phyloP scores from a whole-genome alignment of 2,329 filamentous ascomycete genomes.

The Alternaria viburni region DNA sequence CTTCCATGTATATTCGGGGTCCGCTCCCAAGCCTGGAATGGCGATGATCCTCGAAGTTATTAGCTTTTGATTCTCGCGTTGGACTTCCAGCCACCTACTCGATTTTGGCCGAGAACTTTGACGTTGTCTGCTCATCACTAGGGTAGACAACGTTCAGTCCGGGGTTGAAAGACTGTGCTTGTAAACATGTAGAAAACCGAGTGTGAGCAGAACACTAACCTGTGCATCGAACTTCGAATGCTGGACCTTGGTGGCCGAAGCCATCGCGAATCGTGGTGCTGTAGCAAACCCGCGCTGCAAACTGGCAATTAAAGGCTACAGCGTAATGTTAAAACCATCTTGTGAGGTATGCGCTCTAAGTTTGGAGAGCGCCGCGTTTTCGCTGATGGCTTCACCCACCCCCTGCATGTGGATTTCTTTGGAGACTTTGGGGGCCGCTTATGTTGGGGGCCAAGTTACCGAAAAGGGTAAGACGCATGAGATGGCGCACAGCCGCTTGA shows the following conservation, averaged over 20 bases:
- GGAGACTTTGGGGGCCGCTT: slow-evolving; percentile 1
- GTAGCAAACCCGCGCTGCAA: not conserved
- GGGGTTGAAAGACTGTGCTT: slow-evolving; percentile 15
- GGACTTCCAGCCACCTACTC: slow-evolving; percentile 10
- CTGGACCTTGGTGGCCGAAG: slow-evolving; percentile 16
- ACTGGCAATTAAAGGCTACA: not conserved
- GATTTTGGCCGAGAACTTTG: slow-evolving; percentile 16
- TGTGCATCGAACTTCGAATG: slow-evolving; percentile 25
- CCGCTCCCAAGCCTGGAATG: slow-evolving; percentile 38
- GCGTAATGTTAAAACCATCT: not conserved
- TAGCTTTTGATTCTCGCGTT: not conserved
- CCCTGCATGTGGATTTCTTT: slow-evolving; percentile 1
- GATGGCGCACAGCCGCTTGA: not conserved
- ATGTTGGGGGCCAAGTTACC: slow-evolving; percentile 13
- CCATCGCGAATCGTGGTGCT: slow-evolving; percentile 12
- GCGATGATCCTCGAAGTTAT: slow-evolving; percentile 32
- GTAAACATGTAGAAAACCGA: not conserved
- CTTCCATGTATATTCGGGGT: slow-evolving; percentile 39
- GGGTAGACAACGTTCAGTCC: slow-evolving; percentile 24
- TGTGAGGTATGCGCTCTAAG: not conserved
- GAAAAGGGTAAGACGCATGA: not conserved
- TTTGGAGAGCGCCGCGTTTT: not conserved
- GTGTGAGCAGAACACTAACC: slow-evolving; percentile 4
- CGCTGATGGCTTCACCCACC: not conserved
- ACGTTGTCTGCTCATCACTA: slow-evolving; percentile 16